phyloP scores from a whole-genome alignment of 768 basidiomycete species.

The Tulasnella sp. region DNA sequence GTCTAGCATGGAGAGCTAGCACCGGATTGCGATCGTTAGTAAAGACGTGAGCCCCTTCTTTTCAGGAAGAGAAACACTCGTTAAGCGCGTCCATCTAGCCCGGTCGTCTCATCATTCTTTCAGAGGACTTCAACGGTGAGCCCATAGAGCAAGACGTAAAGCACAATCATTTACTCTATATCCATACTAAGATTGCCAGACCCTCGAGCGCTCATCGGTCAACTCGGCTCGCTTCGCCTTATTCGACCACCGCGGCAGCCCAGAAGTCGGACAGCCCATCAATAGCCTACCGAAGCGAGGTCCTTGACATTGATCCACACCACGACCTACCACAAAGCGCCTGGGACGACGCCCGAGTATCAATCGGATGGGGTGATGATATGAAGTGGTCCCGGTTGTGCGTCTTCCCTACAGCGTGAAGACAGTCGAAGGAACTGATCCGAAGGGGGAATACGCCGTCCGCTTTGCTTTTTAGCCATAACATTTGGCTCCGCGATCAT shows the following conservation, averaged over 20 bases:
- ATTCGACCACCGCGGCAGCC: neutral
- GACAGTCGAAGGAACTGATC: neutral
- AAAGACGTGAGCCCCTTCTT: neutral
- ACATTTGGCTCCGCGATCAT: constrained; percentile 87
- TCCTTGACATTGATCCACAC: constrained; percentile 1
- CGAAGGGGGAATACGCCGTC: neutral
- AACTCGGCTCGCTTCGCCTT: neutral
- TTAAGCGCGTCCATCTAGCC: neutral
- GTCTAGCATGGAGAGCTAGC: neutral
- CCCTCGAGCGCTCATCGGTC: neutral
- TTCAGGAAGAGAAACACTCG: neutral
- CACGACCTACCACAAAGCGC: constrained; percentile 7
- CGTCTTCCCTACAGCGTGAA: constrained; percentile 24
- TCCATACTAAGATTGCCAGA: neutral
- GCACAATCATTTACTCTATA: neutral
- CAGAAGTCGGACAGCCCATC: neutral
- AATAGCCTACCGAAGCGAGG: neutral
- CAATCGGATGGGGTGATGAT: constrained; percentile 56
- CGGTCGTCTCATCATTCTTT: neutral
- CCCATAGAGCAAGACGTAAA: neutral
- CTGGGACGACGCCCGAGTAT: constrained; percentile 44
- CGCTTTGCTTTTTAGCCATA: constrained; percentile 44
- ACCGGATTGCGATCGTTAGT: neutral
- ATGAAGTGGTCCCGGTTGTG: constrained; percentile 68
- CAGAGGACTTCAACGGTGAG: neutral